These are phyloP conservation scores for Capillidium heterosporum DNA, from an alignment of 371 early-diverging fungal species.

Conservation along the genomic window DNA sequence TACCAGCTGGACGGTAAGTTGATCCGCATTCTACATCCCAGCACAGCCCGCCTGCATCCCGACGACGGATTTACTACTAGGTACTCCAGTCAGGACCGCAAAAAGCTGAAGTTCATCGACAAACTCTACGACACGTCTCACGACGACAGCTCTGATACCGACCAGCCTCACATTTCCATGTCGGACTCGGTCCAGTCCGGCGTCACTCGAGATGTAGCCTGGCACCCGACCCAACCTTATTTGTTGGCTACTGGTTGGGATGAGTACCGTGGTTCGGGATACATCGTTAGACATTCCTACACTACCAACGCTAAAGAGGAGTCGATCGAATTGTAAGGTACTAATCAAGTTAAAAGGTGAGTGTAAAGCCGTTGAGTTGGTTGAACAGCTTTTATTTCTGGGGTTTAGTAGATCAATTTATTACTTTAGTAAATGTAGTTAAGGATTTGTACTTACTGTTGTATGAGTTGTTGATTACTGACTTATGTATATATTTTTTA, in stretches of 20 bases:
- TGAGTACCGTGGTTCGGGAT: too few relatives aligned
- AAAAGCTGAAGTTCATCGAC: not conserved
- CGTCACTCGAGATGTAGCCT: slow-evolving; percentile 1
- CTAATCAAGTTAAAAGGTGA: too few relatives aligned
- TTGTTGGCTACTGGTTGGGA: slow-evolving; percentile 1
- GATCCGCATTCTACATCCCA: slow-evolving; percentile 12
- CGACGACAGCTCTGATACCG: not conserved
- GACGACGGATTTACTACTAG: not conserved
- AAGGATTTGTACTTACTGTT: too few relatives aligned
- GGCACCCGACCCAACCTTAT: slow-evolving; percentile 1
- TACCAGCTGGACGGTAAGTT: slow-evolving; percentile 18
- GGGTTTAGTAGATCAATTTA: too few relatives aligned
- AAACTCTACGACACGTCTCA: not conserved
- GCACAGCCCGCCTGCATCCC: slow-evolving; percentile 9
- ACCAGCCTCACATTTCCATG: not conserved
- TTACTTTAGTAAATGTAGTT: too few relatives aligned
- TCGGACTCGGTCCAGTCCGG: not conserved
- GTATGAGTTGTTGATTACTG: too few relatives aligned
- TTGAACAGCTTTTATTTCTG: too few relatives aligned
- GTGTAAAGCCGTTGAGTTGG: too few relatives aligned
- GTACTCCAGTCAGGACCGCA: not conserved
- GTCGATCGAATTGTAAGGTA: too few relatives aligned
- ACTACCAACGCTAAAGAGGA: too few relatives aligned
- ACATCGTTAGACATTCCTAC: too few relatives aligned
- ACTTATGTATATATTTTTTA: too few relatives aligned